These are phyloP conservation scores for Vigna nakashimae DNA, from an alignment of 306 rosid genomes.

Conservation along the genomic window DNA sequence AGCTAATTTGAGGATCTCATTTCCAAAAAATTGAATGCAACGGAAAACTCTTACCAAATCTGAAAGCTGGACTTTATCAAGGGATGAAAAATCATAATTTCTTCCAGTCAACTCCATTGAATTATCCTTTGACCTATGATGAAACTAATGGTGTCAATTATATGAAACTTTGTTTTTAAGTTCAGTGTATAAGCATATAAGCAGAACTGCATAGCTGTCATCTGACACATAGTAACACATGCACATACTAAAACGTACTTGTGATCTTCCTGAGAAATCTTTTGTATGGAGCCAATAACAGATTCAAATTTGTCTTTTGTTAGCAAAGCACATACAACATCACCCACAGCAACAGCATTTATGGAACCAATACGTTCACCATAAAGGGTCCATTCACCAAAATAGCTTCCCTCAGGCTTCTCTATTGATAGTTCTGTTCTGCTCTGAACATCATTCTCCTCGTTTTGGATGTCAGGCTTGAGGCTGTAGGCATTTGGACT, in stretches of 20 bases:
- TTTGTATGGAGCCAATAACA: constrained; percentile 79
- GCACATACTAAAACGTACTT: constrained; percentile 65
- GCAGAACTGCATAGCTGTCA: constrained; percentile 32
- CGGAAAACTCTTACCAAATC: constrained; percentile 73
- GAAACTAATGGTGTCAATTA: constrained; percentile 42
- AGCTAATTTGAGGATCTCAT: constrained; percentile 41
- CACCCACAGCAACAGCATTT: constrained; percentile 81
- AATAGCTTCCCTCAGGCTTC: constrained; percentile 93
- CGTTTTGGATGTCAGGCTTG: constrained; percentile 58
- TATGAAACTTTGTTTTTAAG: constrained; percentile 19
- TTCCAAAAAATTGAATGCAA: constrained; percentile 37
- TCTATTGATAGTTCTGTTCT: constrained; percentile 66
- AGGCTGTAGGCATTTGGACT: constrained; percentile 72
- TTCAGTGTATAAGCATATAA: constrained; percentile 35
- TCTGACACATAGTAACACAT: constrained; percentile 30
- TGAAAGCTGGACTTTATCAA: constrained; percentile 69
- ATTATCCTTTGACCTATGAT: constrained; percentile 61
- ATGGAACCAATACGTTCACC: constrained; percentile 75
- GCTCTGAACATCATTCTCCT: constrained; percentile 56
- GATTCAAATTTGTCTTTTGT: constrained; percentile 92
- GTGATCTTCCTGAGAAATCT: constrained; percentile 73
- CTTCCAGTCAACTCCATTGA: constrained; percentile 59
- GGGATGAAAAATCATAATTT: constrained; percentile 64
- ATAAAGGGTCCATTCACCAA: constrained; percentile 96
- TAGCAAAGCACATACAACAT: constrained; percentile 81